Percentiles rank a stretch among this genome's conserved stretches.
phyloP scores from a whole-genome alignment of 768 basidiomycete species.

The Phylloporus arenicola region DNA sequence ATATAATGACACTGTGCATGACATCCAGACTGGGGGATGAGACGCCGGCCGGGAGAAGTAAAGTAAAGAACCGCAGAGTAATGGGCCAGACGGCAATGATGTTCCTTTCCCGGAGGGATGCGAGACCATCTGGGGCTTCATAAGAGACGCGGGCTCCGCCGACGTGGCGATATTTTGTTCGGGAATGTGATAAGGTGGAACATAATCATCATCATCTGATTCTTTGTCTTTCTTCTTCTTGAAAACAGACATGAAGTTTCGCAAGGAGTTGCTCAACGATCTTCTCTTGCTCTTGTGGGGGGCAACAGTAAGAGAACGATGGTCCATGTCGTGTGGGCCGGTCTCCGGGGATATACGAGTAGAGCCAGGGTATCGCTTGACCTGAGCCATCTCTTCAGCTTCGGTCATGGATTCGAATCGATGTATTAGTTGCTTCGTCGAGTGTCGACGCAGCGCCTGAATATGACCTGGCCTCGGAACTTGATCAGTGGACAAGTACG shows the following conservation, averaged over 20 bases:
- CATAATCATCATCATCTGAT: conserved; percentile 21
- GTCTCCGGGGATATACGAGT: conserved; percentile 13
- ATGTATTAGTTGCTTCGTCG: conserved; percentile 50
- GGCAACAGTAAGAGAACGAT: conserved; percentile 14
- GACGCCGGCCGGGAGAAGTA: conserved; percentile 39
- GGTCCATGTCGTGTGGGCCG: conserved; percentile 9
- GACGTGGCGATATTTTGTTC: conserved; percentile 1
- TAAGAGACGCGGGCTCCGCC: not conserved
- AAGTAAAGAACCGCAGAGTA: conserved; percentile 33
- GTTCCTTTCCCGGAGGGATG: not conserved
- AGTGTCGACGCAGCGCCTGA: conserved; percentile 26
- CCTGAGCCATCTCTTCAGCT: conserved; percentile 4
- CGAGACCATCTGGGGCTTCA: conserved; percentile 1
- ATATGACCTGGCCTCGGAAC: not conserved
- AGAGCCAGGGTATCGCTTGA: conserved; percentile 3
- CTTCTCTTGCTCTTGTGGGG: conserved; percentile 39
- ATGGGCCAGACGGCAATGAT: not conserved
- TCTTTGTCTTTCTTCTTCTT: conserved; percentile 41
- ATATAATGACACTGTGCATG: conserved; percentile 38
- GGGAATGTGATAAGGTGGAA: conserved; percentile 3
- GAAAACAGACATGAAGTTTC: conserved; percentile 58
- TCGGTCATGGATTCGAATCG: conserved; percentile 46
- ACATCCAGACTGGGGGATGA: conserved; percentile 44
- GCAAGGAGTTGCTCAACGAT: conserved; percentile 59
- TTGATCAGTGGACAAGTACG: conserved; percentile 3